Evolutionary conservation across 2,329 filamentous ascomycete genomes (phyloP).

Genomic region (Lecanoromycetidae sp.): DNA sequence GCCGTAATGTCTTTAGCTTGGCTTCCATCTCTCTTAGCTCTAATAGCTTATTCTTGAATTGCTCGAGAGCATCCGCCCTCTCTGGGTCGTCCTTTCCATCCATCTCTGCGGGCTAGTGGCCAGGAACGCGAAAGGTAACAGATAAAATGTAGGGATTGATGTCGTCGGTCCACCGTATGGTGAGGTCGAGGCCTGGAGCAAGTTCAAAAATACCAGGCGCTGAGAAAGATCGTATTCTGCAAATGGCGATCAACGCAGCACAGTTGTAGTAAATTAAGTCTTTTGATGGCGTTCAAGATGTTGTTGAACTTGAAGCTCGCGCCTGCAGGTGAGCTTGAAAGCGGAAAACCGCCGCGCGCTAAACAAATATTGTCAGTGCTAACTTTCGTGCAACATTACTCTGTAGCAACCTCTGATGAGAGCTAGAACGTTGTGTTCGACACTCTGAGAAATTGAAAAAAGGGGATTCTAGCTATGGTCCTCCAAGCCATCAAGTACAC

Average conservation of each 20-base stretch:
- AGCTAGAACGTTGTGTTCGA: too few relatives aligned
- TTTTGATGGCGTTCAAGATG: too few relatives aligned
- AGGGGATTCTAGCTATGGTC: conserved; percentile 34
- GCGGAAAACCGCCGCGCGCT: neutral
- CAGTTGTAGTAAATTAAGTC: too few relatives aligned
- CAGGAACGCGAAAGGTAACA: neutral
- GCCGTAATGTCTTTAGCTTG: conserved; percentile 83
- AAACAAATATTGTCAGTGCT: too few relatives aligned
- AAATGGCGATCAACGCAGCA: too few relatives aligned
- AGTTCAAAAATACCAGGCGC: neutral
- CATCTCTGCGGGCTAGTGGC: conserved; percentile 17
- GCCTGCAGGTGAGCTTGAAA: neutral
- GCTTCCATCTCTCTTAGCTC: conserved; percentile 98
- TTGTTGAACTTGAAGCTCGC: neutral
- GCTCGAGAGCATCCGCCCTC: conserved; percentile 57
- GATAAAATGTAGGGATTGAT: neutral
- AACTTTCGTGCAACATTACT: too few relatives aligned
- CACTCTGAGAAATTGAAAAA: neutral
- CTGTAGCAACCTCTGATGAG: neutral
- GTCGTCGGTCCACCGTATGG: neutral
- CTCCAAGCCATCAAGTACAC: conserved; percentile 52
- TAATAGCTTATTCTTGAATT: conserved; percentile 70
- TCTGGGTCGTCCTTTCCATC: conserved; percentile 37
- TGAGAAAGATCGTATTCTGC: too few relatives aligned
- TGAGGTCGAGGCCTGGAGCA: neutral